phyloP scores from a whole-genome alignment of 2,329 filamentous ascomycete genomes.

The Ophiostoma fasciatum region DNA sequence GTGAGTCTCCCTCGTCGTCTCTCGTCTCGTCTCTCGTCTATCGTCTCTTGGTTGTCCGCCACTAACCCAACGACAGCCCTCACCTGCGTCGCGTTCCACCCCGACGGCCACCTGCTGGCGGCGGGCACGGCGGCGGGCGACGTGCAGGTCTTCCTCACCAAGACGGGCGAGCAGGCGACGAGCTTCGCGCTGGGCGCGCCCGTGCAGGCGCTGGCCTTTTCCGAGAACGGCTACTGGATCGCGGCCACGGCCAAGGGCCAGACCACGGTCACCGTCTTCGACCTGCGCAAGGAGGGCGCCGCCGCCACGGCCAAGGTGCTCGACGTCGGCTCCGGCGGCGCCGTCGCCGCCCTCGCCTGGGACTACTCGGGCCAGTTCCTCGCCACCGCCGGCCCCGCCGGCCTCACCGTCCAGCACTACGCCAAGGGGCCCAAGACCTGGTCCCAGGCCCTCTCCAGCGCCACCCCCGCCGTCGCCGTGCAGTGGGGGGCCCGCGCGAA shows the following conservation, averaged over 20 bases:
- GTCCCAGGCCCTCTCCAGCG: constrained; percentile 71
- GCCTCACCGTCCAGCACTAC: constrained; percentile 80
- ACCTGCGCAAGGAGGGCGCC: constrained; percentile 81
- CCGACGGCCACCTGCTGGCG: constrained; percentile 88
- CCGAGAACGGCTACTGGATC: constrained; percentile 94
- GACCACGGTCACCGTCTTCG: constrained; percentile 72
- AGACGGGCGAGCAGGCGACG: constrained; percentile 60
- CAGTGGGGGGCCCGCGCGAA: constrained; percentile 65
- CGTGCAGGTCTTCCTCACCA: constrained; percentile 81
- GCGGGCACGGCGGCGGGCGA: constrained; percentile 66
- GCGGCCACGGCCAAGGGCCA: constrained; percentile 68
- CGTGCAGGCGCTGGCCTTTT: constrained; percentile 68
- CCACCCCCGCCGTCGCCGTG: constrained; percentile 56
- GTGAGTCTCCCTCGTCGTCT: constrained; percentile 35
- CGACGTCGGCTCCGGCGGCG: constrained; percentile 66
- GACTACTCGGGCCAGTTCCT: constrained; percentile 94
- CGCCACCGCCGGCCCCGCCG: constrained; percentile 63
- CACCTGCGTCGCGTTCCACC: constrained; percentile 74
- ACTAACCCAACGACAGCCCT: constrained; percentile 35
- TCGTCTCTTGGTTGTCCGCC: neutral
- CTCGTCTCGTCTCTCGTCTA: neutral
- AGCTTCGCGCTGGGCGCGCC: constrained; percentile 56
- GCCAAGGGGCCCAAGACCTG: constrained; percentile 75
- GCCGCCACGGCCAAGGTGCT: constrained; percentile 70
- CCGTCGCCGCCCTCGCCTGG: constrained; percentile 71